Percentiles rank a stretch among this genome's conserved stretches.
Conservation (phyloP, 805 yeast species). For the Priceomyces castillae region DNA sequence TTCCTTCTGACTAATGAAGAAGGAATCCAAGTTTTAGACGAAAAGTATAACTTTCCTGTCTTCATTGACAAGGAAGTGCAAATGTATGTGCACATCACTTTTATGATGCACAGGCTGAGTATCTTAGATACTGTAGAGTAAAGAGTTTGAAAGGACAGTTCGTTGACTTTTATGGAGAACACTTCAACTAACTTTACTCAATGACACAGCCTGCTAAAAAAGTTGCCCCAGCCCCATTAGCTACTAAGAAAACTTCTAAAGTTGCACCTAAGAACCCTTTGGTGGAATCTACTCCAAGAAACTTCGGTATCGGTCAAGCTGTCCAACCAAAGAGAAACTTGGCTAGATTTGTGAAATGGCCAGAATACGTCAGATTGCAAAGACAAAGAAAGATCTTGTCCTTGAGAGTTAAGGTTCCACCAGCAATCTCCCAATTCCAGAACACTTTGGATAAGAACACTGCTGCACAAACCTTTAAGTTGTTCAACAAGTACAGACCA, state of each 20-base stretch:
- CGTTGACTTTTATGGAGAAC: constrained; percentile 26
- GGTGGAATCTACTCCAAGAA: constrained; percentile 74
- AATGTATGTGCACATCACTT: constrained; percentile 31
- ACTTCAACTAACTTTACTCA: constrained; percentile 34
- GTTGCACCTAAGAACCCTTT: constrained; percentile 31
- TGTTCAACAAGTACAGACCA: constrained; percentile 98
- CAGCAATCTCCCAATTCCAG: constrained; percentile 96
- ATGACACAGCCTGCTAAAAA: constrained; percentile 58
- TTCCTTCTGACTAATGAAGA: constrained; percentile 2
- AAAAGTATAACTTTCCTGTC: constrained; percentile 4
- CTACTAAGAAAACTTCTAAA: constrained; percentile 31
- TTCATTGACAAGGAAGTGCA: neutral
- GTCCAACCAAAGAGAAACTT: constrained; percentile 95
- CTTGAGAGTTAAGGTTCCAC: constrained; percentile 98
- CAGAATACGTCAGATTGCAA: constrained; percentile 96
- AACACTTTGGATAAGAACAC: constrained; percentile 97
- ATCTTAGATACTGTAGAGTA: constrained; percentile 42
- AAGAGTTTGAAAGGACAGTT: constrained; percentile 22
- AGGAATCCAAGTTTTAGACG: constrained; percentile 7
- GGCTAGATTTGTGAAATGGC: constrained; percentile 98
- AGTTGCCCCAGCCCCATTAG: constrained; percentile 49
- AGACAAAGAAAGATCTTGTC: constrained; percentile 97
- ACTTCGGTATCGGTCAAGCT: constrained; percentile 95
- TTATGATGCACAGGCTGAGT: constrained; percentile 46
- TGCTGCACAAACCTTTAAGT: constrained; percentile 94